A percentile compares a stretch with the other conserved stretches of the same genome.
phyloP scores from a whole-genome alignment of 2,329 filamentous ascomycete genomes.

The Endoconidiophora laricicola region DNA sequence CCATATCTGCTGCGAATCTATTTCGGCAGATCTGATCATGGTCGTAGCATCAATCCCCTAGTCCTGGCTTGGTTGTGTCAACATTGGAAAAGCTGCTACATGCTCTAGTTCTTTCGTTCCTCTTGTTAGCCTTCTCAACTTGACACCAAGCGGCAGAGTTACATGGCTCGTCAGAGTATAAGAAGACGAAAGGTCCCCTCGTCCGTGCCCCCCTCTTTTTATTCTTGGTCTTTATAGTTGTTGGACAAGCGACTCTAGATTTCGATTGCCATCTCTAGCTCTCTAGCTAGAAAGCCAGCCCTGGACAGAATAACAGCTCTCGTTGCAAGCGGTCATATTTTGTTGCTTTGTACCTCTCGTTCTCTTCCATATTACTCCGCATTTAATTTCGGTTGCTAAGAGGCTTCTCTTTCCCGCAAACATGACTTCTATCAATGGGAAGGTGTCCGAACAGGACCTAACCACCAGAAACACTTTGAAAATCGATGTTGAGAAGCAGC shows the following conservation, averaged over 20 bases:
- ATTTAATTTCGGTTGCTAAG: not conserved
- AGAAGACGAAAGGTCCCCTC: constrained; percentile 4
- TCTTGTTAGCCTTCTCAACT: too few relatives aligned
- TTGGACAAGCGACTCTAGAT: not conserved
- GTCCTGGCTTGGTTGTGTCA: not conserved
- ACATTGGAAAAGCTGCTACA: not conserved
- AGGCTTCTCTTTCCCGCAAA: not conserved
- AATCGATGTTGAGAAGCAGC: constrained; percentile 10
- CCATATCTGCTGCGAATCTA: not conserved
- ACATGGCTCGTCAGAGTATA: constrained; percentile 1
- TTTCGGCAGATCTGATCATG: not conserved
- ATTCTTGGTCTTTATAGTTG: not conserved
- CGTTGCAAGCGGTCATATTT: not conserved
- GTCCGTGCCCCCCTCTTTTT: not conserved
- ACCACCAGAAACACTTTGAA: not conserved
- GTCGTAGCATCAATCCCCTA: too few relatives aligned
- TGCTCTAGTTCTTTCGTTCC: too few relatives aligned
- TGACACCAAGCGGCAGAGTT: not conserved
- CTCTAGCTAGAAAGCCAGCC: not conserved
- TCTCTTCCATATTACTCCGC: not conserved
- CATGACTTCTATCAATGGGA: not conserved
- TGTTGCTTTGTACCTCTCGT: not conserved
- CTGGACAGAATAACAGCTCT: too few relatives aligned
- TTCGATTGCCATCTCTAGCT: not conserved
- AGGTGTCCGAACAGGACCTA: not conserved